Conservation (phyloP, 108 stramenopile genomes). For the Thalassiosira profunda region DNA sequence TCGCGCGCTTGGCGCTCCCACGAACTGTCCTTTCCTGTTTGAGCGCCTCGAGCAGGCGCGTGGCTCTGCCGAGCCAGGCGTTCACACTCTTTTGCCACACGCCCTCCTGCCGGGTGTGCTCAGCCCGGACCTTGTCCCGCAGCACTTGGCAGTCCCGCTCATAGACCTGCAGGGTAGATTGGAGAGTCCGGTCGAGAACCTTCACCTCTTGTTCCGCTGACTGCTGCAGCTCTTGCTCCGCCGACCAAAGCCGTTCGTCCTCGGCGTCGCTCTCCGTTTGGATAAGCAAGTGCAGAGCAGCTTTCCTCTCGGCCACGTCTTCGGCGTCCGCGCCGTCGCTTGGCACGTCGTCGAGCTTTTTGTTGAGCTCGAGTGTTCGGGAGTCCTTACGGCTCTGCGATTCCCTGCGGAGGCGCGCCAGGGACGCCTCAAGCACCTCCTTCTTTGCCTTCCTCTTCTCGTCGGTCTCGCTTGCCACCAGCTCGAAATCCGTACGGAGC, state of each 20-base stretch:
- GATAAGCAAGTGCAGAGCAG: not conserved
- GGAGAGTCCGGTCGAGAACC: slow-evolving; percentile 11
- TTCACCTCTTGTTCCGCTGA: not conserved
- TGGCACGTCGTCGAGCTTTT: slow-evolving; percentile 6
- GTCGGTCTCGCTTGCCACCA: not conserved
- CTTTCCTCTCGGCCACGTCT: too few species aligned
- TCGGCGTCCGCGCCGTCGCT: too few species aligned
- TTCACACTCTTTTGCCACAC: slow-evolving; percentile 14
- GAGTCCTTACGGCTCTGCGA: slow-evolving; percentile 2
- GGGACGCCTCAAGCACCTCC: slow-evolving; percentile 1
- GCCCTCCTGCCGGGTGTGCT: slow-evolving; percentile 1
- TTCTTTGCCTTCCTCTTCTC: slow-evolving; percentile 7
- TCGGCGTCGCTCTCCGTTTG: slow-evolving; percentile 1
- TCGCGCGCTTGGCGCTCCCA: too few species aligned
- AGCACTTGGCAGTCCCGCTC: slow-evolving; percentile 3
- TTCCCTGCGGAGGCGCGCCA: not conserved
- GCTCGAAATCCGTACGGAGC: slow-evolving; percentile 2
- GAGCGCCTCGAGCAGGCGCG: too few species aligned
- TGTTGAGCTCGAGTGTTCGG: slow-evolving; percentile 17
- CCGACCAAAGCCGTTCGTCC: not conserved
- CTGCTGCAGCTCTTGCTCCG: slow-evolving; percentile 1
- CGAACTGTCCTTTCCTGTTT: too few species aligned
- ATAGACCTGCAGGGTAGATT: slow-evolving; percentile 1
- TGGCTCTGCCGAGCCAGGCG: slow-evolving; percentile 13
- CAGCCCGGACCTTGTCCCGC: not conserved